Base-by-base conservation (phyloP, 768 basidiomycete species). In the Panellus pusillus region DNA sequence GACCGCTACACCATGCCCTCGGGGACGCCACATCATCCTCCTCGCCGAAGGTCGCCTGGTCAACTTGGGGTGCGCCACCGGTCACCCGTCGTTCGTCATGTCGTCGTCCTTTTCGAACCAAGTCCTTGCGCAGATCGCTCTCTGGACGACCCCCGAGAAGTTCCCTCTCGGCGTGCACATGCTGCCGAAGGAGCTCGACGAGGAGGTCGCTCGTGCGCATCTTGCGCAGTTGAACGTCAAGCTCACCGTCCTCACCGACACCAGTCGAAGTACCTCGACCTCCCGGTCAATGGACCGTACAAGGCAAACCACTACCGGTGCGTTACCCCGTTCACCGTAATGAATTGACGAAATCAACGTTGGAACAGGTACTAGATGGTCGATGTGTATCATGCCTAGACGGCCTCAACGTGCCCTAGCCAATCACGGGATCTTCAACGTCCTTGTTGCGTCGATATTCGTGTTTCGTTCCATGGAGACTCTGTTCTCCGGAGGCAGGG, bases 81-180 rank as follows among this genome's bases (percentile, higher is more conserved):
- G 96, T 52, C 96, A 99, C 75, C 96, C 97, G 32, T 98, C 96
- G 40, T 98, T 95, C 74, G 97, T 99, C 76, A 99, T 99, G 97
- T 98, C 96, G 15, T 98, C 95, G 81, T 99, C 97, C 39, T 99
- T 99, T 80, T 76, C 93, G 69, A 99, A 99, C 83, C 97, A 99
- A 75, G 91, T 94, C 58, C 81, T 99, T 65, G 96, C 96, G 28
- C 95, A 97, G 76, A 98, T 99, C 67, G 95, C 93, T 19, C 87
- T 99, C 70, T 99, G 93, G 93, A 95, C 91, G 40, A 91, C 85
- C 61, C 84, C 88, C 31, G 86, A 87, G 73, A 86, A 88, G 68
- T 98, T 98, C 85, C 89, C 91, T 45, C 82, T 98, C 64, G 97
- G 97, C 58, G 96, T 98, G 28, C 96, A 99, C 82, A 95, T 98